Conservation (phyloP, 257 asterid genomes). For the Paraleonurus japonicus region DNA sequence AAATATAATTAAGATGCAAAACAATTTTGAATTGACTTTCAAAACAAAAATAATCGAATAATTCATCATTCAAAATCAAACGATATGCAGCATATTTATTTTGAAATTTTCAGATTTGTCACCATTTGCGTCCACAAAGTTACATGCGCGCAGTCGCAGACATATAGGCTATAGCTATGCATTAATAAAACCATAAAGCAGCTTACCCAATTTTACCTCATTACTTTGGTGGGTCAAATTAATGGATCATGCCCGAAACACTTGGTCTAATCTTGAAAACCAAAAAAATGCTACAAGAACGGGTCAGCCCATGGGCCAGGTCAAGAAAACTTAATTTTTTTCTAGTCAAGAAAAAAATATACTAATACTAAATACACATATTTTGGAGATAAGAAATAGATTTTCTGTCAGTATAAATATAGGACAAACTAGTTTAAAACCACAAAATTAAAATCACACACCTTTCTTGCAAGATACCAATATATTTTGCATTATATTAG, state of each 20-base stretch:
- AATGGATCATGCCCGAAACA: constrained; percentile 14
- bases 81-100: background rate
- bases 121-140: background rate
- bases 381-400: background rate
- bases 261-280: background rate
- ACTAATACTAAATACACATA: background rate
- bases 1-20: constrained; percentile 1
- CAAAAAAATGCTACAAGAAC: constrained; percentile 4
- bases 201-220: background rate
- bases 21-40: background rate
- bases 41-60: background rate
- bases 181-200: background rate
- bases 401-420: constrained; percentile 4
- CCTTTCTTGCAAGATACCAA: background rate
- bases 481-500: background rate
- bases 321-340: background rate
- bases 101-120: background rate
- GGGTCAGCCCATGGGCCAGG: constrained; percentile 9
- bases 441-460: background rate
- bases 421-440: background rate
- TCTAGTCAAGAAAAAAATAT: background rate
- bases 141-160: too few relatives aligned
- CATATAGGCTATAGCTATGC: background rate
- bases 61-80: background rate
- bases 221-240: constrained; percentile 11